Base-by-base conservation (phyloP, 2,329 filamentous ascomycete genomes). In the Fusarium staphyleae region DNA sequence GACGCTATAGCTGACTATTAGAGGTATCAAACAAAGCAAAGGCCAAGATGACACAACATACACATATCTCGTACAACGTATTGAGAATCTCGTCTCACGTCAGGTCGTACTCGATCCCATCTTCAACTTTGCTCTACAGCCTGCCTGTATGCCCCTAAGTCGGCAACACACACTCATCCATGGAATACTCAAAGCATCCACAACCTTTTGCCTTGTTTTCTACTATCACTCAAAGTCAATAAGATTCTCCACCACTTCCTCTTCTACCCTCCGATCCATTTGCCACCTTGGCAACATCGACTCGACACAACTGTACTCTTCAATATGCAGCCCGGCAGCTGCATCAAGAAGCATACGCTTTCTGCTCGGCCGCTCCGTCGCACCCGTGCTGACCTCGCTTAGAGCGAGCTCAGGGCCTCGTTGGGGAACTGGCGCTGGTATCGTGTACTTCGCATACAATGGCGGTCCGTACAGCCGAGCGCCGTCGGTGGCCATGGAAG, bases 211-310 rank as follows among this genome's bases (percentile, higher is more conserved):
- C 13, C 2, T 4, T 26, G 33, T 9, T 28, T 19, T n/a, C 7
- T 8, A 6, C 32, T 13, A 48, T 55, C 33, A 52, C 3, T 61
- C 54, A 37, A 62, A 61, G 28, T 32, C 44, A 35, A 62, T 58
- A 9, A 62, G 24, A 30, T 62, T 57, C 13, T 26, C 33, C 15
- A 16, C 9, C 15, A 39, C 42, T 7, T 42, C 57, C 9, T 28
- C 18, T 22, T 19, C 15, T 14, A 14, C 14, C 19, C 24, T 15
- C 28, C 15, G 14, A 19, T 45, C 10, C 22, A 22, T 22, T 9
- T 24, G 19, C 14, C 30, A 28, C 13, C 22, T n/a, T 22, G 19
- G 18, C 22, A 14, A 34, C 15, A 15, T 32, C 16, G 11, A 5
- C 4, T 26, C 19, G 10, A 16, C n/a, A 26, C 42, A 14, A n/a